These are phyloP conservation scores for Candida quercuum DNA, from an alignment of 805 yeast species.

Conservation along the genomic window DNA sequence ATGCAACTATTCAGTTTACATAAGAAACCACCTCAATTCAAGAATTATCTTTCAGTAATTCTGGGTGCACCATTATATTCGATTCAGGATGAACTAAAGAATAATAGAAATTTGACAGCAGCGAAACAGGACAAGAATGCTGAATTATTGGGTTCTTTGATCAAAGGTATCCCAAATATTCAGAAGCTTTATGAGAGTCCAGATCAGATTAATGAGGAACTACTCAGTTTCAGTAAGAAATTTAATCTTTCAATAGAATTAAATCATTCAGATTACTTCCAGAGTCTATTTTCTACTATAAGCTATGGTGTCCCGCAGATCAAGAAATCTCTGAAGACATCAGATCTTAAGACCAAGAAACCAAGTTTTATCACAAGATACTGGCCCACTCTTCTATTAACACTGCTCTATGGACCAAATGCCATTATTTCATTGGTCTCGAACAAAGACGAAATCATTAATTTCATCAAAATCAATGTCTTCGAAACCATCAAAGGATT, in stretches of 20 bases:
- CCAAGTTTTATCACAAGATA: constrained; percentile 45
- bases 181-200: constrained; percentile 5
- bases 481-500: constrained; percentile 64
- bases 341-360: constrained; percentile 4
- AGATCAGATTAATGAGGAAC: neutral
- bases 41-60: constrained; percentile 24
- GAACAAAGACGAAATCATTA: constrained; percentile 45
- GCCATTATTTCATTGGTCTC: constrained; percentile 37
- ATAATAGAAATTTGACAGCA: constrained; percentile 18
- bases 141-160: constrained; percentile 30
- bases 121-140: constrained; percentile 27
- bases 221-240: neutral
- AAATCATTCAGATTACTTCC: neutral
- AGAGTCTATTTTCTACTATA: neutral
- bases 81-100: constrained; percentile 24
- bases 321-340: neutral
- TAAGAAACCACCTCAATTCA: constrained; percentile 5
- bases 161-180: constrained; percentile 27
- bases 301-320: neutral
- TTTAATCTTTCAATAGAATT: neutral
- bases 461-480: constrained; percentile 55
- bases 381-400: constrained; percentile 56
- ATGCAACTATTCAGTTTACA: constrained; percentile 15
- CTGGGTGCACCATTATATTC: constrained; percentile 33
- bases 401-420: constrained; percentile 49